Percentiles rank a stretch among this genome's conserved stretches.
phyloP scores from a whole-genome alignment of 129 eudicot species.

The Helianthus tuberosus region DNA sequence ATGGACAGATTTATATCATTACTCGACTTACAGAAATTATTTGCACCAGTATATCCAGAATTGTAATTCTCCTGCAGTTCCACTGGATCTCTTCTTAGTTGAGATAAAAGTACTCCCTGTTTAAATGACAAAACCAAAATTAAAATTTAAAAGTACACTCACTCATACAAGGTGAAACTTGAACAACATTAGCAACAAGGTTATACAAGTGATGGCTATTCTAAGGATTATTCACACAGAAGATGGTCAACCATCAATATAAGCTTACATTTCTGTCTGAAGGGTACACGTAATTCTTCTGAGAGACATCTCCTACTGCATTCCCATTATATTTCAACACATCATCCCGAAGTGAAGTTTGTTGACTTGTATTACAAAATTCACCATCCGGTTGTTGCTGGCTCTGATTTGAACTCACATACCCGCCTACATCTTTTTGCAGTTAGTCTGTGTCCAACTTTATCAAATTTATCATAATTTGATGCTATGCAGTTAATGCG shows the following conservation, averaged over 20 bases:
- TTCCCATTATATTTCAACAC: slow-evolving; percentile 35
- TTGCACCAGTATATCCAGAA: slow-evolving; percentile 40
- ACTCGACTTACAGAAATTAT: slow-evolving; percentile 39
- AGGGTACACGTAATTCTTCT: slow-evolving; percentile 29
- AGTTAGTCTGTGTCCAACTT: slow-evolving; percentile 27
- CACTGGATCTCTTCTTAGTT: slow-evolving; percentile 33
- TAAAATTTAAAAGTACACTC: neutral
- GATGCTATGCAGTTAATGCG: neutral
- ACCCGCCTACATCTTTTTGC: slow-evolving; percentile 50
- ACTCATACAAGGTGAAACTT: slow-evolving; percentile 16
- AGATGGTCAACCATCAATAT: too few relatives aligned
- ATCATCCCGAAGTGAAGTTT: slow-evolving; percentile 52
- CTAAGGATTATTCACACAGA: slow-evolving; percentile 17
- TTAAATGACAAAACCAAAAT: neutral
- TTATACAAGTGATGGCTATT: slow-evolving; percentile 12
- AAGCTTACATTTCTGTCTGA: slow-evolving; percentile 53
- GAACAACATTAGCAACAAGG: slow-evolving; percentile 27
- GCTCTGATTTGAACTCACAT: slow-evolving; percentile 37
- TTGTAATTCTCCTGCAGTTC: slow-evolving; percentile 38
- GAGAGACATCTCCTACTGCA: slow-evolving; percentile 33
- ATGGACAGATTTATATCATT: slow-evolving; percentile 18
- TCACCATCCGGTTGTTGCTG: slow-evolving; percentile 28
- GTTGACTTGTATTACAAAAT: slow-evolving; percentile 28
- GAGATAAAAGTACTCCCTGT: slow-evolving; percentile 40
- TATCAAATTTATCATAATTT: neutral